These are phyloP conservation scores for Rhinocladiella mackenziei DNA, from an alignment of 2,329 filamentous ascomycete species.

Conservation along the genomic window DNA sequence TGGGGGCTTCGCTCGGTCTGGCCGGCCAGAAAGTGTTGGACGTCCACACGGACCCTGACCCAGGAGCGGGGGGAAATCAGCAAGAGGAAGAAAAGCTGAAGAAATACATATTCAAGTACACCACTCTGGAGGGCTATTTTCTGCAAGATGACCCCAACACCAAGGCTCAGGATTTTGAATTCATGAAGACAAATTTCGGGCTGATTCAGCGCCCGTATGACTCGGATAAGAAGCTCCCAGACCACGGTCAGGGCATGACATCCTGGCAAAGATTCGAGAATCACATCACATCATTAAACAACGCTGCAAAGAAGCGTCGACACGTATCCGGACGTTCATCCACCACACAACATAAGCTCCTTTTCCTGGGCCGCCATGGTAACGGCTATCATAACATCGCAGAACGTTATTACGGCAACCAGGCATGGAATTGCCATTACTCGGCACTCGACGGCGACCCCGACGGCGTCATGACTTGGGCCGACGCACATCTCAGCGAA, in stretches of 20 bases:
- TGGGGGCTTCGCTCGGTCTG: constrained; percentile 5
- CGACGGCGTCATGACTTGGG: constrained; percentile 53
- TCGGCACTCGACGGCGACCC: constrained; percentile 50
- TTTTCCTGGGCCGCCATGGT: constrained; percentile 59
- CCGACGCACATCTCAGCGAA: constrained; percentile 56
- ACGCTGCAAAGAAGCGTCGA: constrained; percentile 28
- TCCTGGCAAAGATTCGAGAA: constrained; percentile 55
- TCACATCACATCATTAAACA: constrained; percentile 48
- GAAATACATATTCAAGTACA: constrained; percentile 18
- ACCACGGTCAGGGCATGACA: constrained; percentile 35
- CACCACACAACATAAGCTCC: constrained; percentile 48
- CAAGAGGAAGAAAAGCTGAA: constrained; percentile 1
- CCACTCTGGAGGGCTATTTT: constrained; percentile 22
- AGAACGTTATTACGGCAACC: constrained; percentile 55
- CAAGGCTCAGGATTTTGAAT: constrained; percentile 46
- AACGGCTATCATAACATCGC: constrained; percentile 61
- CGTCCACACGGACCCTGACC: constrained; percentile 16
- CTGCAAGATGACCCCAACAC: constrained; percentile 48
- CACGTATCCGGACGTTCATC: background rate
- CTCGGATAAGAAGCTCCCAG: constrained; percentile 34
- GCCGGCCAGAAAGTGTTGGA: constrained; percentile 16
- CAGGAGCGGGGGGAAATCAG: constrained; percentile 1
- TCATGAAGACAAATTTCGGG: constrained; percentile 44
- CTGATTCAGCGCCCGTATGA: constrained; percentile 47
- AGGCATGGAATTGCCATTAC: constrained; percentile 61